Conservation (phyloP, 345 rosid species). For the Rhodamnia argentea region DNA sequence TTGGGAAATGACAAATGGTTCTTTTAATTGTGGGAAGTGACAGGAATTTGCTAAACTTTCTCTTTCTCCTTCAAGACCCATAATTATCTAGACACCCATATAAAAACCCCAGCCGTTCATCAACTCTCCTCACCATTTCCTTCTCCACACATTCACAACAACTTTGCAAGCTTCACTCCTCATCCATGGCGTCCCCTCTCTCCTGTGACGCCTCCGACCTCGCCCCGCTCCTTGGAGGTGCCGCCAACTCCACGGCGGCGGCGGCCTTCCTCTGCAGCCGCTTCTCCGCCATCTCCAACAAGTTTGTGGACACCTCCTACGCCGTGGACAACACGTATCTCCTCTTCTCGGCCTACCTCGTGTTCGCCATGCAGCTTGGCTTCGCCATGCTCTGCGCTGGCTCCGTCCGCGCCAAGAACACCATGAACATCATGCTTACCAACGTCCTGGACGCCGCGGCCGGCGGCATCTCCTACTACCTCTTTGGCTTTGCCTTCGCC, state of each 20-base stretch:
- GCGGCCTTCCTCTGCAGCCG: conserved; percentile 34
- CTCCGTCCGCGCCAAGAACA: conserved; percentile 17
- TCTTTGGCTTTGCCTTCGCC: conserved; percentile 11
- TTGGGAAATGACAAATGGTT: too few species aligned
- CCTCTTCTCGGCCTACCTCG: conserved; percentile 65
- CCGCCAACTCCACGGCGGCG: conserved; percentile 32
- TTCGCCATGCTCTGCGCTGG: conserved; percentile 23
- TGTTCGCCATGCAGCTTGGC: conserved; percentile 57
- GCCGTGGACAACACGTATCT: conserved; percentile 55
- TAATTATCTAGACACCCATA: not conserved
- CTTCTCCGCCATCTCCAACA: conserved; percentile 16
- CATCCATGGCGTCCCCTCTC: conserved; percentile 8
- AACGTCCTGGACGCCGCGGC: conserved; percentile 15
- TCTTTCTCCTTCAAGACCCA: too few species aligned
- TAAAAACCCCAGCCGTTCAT: not conserved
- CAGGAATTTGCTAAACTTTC: too few species aligned
- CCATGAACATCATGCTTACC: conserved; percentile 18
- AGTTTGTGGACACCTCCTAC: conserved; percentile 31
- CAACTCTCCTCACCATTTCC: not conserved
- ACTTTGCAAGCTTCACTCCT: not conserved
- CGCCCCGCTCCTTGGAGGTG: conserved; percentile 21
- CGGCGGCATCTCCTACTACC: conserved; percentile 10
- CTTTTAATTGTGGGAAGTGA: too few species aligned
- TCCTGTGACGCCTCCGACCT: conserved; percentile 29
- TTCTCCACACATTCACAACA: not conserved